Percentiles rank a stretch among this genome's conserved stretches.
Evolutionary conservation across 192 early-diverging fungal genomes (phyloP).

Genomic region (Mortierella alpina): DNA sequence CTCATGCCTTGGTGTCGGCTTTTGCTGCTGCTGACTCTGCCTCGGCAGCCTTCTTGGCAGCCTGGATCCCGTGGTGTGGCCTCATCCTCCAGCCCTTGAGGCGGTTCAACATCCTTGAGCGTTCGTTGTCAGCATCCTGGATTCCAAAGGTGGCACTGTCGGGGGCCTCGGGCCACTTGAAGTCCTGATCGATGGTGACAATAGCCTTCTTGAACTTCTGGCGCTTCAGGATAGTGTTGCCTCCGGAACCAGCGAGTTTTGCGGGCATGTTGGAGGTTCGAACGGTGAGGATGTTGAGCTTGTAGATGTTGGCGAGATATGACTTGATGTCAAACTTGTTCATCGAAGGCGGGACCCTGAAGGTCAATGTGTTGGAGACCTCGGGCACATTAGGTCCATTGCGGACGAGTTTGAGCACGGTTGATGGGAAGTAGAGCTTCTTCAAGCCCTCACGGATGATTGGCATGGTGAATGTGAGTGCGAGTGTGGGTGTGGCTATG

Average conservation of each 20-base stretch:
- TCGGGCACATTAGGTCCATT: conserved; percentile 74
- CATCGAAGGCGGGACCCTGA: conserved; percentile 86
- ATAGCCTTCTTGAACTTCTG: conserved; percentile 71
- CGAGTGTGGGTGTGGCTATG: not conserved
- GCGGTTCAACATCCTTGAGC: conserved; percentile 57
- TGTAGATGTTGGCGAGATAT: conserved; percentile 87
- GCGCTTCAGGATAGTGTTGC: conserved; percentile 35
- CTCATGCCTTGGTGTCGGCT: conserved; percentile 51
- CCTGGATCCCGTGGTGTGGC: conserved; percentile 50
- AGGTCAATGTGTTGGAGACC: conserved; percentile 84
- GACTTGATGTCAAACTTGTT: conserved; percentile 96
- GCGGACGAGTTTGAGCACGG: conserved; percentile 84
- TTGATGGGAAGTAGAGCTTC: conserved; percentile 89
- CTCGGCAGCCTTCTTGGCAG: conserved; percentile 52
- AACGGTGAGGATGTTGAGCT: conserved; percentile 83
- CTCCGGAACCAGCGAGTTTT: conserved; percentile 54
- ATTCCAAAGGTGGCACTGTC: conserved; percentile 56
- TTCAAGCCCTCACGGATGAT: conserved; percentile 53
- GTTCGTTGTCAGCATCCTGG: conserved; percentile 53
- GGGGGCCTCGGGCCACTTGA: conserved; percentile 60
- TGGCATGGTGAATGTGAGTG: conserved; percentile 28
- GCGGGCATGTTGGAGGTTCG: conserved; percentile 92
- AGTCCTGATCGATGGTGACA: conserved; percentile 63
- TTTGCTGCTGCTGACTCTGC: conserved; percentile 36
- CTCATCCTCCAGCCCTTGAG: conserved; percentile 68